Evolutionary conservation across 257 asterid species (phyloP), one percentile per base, ranked within the genome.

Genomic region (Parsonsia alboflavescens): DNA sequence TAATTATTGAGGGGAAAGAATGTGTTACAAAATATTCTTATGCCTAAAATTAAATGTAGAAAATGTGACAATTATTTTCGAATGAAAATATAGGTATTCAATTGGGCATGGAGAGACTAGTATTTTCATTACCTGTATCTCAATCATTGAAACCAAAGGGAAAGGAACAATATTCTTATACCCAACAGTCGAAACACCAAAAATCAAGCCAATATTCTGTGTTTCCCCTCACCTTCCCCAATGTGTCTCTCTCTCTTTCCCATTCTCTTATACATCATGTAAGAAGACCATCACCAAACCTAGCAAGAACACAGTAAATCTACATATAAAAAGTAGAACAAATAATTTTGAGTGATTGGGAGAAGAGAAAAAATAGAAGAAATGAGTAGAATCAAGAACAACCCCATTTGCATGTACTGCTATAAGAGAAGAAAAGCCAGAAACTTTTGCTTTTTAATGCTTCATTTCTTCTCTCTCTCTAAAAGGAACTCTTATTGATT

Each of bases 381-480:
- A 64, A 71, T 26, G 12, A 64, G 21, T 26, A 7, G 49, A 15
- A 28, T 4, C 66, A 81, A 80, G 56, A 68, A 75, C 70, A 63
- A 39, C 58, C 72, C 76, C 77, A 76, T 77, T 46, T 81, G 74
- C 80, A 64, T 62, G 76, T 64, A 65, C 56, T 63, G 41, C 58
- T 12, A 28, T 24, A 68, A 68, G 41, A 22, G 45, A 58, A 71
- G 68, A 68, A 81, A 68, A 83, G 86, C 84, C 79, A 80, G 84
- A 78, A 79, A 76, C 88, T 86, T 89, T 88, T 85, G 83, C 88
- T 81, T 84, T 86, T 83, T 77, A 82, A 66, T 80, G 88, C 85
- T 57, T 82, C 79, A 52, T 75, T 70, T 33, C 41, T 61, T 10
- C 72, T 76, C 56, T 66, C 68, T 52, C 50, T 30, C 30, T 65